These are phyloP conservation scores for Exophiala sideris DNA, from an alignment of 2,329 filamentous ascomycete species.

Conservation along the genomic window DNA sequence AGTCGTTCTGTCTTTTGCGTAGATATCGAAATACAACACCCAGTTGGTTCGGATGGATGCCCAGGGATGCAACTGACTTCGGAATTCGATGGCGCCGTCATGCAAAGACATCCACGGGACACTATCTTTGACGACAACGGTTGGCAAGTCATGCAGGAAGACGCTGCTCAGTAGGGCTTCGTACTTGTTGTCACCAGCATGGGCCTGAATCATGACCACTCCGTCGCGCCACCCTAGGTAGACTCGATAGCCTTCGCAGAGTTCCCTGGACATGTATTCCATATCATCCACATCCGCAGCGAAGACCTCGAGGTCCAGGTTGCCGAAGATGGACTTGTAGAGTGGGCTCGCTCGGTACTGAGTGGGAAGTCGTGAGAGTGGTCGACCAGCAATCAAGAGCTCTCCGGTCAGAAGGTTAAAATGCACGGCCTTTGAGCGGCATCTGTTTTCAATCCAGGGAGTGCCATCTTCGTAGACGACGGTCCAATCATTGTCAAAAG, in stretches of 20 bases:
- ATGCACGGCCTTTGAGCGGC: constrained; percentile 21
- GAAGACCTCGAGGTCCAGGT: constrained; percentile 32
- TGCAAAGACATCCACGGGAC: constrained; percentile 34
- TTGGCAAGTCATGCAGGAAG: constrained; percentile 33
- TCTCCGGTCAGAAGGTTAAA: constrained; percentile 35
- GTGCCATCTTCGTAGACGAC: constrained; percentile 1
- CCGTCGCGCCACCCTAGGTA: constrained; percentile 24
- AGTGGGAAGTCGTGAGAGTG: constrained; percentile 31
- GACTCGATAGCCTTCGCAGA: constrained; percentile 30
- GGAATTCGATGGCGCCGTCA: constrained; percentile 32
- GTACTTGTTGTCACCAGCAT: constrained; percentile 17
- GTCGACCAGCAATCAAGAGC: constrained; percentile 34
- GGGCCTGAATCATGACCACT: constrained; percentile 36
- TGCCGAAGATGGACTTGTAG: constrained; percentile 29
- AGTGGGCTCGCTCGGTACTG: constrained; percentile 28
- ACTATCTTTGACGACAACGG: constrained; percentile 38
- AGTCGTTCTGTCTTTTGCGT: background rate
- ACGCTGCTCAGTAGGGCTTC: constrained; percentile 35
- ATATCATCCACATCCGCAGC: constrained; percentile 36
- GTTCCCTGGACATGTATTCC: constrained; percentile 34
- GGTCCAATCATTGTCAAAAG: constrained; percentile 19
- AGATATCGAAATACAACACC: constrained; percentile 21
- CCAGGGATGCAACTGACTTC: constrained; percentile 33
- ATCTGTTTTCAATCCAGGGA: constrained; percentile 10
- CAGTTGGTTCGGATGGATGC: constrained; percentile 28